Evolutionary conservation across 2,329 filamentous ascomycete genomes (phyloP).

Genomic region (Kalmusia sp.): DNA sequence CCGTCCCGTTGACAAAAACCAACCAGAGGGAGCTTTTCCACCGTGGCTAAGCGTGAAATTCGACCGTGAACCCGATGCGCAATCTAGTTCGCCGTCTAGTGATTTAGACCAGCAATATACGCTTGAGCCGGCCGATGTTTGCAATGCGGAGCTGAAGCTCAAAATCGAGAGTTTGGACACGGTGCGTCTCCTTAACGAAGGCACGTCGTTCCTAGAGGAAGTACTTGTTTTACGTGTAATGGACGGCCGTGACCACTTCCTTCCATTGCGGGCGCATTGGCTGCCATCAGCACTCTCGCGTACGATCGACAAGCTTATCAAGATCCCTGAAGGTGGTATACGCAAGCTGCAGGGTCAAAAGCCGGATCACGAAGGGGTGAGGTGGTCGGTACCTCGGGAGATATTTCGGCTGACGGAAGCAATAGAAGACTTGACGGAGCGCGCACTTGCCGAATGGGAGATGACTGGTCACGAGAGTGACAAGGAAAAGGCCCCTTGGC

Average conservation of each 20-base stretch:
- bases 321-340: slow-evolving; percentile 78
- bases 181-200: slow-evolving; percentile 75
- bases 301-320: slow-evolving; percentile 86
- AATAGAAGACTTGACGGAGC: slow-evolving; percentile 67
- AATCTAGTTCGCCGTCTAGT: slow-evolving; percentile 31
- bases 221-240: slow-evolving; percentile 85
- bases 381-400: slow-evolving; percentile 84
- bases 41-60: slow-evolving; percentile 77
- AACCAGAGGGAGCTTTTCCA: slow-evolving; percentile 54
- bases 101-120: slow-evolving; percentile 61
- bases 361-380: slow-evolving; percentile 59
- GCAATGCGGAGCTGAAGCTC: slow-evolving; percentile 72
- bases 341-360: slow-evolving; percentile 71
- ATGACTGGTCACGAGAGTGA: slow-evolving; percentile 58
- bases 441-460: slow-evolving; percentile 67
- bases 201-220: slow-evolving; percentile 73
- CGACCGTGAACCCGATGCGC: slow-evolving; percentile 57
- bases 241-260: slow-evolving; percentile 88
- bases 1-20: slow-evolving; percentile 62
- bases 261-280: slow-evolving; percentile 82
- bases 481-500: slow-evolving; percentile 59
- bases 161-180: slow-evolving; percentile 69
- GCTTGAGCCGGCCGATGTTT: slow-evolving; percentile 84
- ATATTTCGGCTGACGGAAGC: slow-evolving; percentile 88
- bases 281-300: slow-evolving; percentile 81